These are phyloP conservation scores for Naegleria lovaniensis DNA, from an alignment of 208 protist genomes.

Conservation along the genomic window DNA sequence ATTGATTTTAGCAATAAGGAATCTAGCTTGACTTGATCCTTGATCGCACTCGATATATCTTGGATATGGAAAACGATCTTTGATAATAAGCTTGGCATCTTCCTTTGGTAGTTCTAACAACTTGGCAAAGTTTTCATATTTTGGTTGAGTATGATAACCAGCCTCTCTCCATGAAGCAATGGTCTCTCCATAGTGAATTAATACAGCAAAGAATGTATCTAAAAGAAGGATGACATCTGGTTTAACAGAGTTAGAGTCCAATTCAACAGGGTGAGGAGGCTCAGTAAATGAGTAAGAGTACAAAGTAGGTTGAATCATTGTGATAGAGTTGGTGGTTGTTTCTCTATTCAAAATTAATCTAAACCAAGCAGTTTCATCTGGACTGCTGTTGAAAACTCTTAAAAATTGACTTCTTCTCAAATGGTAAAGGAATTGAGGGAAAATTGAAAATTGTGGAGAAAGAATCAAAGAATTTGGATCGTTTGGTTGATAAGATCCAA, in stretches of 20 bases:
- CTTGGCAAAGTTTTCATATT: slow-evolving; percentile 85
- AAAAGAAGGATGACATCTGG: slow-evolving; percentile 91
- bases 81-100: slow-evolving; percentile 78
- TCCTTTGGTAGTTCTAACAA: slow-evolving; percentile 83
- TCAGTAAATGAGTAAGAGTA: slow-evolving; percentile 83
- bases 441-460: slow-evolving; percentile 81
- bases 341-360: slow-evolving; percentile 89
- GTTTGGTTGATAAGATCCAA: slow-evolving; percentile 82
- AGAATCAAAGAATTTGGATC: slow-evolving; percentile 79
- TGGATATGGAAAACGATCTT: slow-evolving; percentile 84
- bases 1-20: slow-evolving; percentile 95
- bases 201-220: slow-evolving; percentile 97
- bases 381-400: slow-evolving; percentile 92
- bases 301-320: slow-evolving; percentile 97
- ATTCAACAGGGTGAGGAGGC: slow-evolving; percentile 71
- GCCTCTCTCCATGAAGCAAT: slow-evolving; percentile 88
- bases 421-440: slow-evolving; percentile 99
- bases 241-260: slow-evolving; percentile 76
- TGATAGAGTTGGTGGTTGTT: slow-evolving; percentile 79
- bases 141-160: slow-evolving; percentile 80
- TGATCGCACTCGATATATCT: slow-evolving; percentile 91
- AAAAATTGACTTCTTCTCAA: slow-evolving; percentile 91
- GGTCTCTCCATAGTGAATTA: slow-evolving; percentile 90
- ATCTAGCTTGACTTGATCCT: slow-evolving; percentile 86
- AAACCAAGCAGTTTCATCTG: slow-evolving; percentile 96